These are phyloP conservation scores for Scheffersomyces parashehatae DNA, from an alignment of 1,139 yeast genomes.

Conservation along the genomic window DNA sequence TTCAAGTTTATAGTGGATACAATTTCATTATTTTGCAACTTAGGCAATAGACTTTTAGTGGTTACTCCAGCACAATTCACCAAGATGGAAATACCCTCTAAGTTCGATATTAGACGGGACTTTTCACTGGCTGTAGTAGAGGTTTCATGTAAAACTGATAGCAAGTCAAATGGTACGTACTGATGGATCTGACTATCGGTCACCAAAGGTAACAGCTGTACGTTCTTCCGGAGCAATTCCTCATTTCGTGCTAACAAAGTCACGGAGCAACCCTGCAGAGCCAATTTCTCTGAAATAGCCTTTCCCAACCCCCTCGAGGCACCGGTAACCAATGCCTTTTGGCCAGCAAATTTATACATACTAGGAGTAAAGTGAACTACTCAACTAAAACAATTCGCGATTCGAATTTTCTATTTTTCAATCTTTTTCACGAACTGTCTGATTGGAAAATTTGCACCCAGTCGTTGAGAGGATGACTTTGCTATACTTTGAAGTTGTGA, in stretches of 20 bases:
- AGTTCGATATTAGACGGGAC: slow-evolving; percentile 1
- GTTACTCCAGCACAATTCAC: slow-evolving; percentile 85
- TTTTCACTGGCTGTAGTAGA: neutral
- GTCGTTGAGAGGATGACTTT: too few relatives aligned
- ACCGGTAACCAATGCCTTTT: slow-evolving; percentile 72
- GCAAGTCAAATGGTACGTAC: slow-evolving; percentile 53
- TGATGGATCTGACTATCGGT: slow-evolving; percentile 45
- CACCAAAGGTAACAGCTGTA: slow-evolving; percentile 32
- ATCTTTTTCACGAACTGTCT: too few relatives aligned
- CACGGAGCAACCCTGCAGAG: slow-evolving; percentile 61
- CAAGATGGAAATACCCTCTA: slow-evolving; percentile 40
- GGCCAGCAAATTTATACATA: slow-evolving; percentile 12
- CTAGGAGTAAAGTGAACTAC: neutral
- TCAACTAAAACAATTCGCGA: too few relatives aligned
- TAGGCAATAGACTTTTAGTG: slow-evolving; percentile 55
- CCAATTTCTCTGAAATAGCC: slow-evolving; percentile 59
- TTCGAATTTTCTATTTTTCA: too few relatives aligned
- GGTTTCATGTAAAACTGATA: slow-evolving; percentile 12
- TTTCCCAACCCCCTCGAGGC: slow-evolving; percentile 85
- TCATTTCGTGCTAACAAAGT: slow-evolving; percentile 61
- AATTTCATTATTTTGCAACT: slow-evolving; percentile 46
- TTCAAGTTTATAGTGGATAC: slow-evolving; percentile 57
- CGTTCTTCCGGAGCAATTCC: slow-evolving; percentile 32
- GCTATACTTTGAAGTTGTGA: too few relatives aligned
- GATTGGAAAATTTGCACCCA: too few relatives aligned